phyloP scores from a whole-genome alignment of 345 rosid species.

The Fremontodendron californicum region DNA sequence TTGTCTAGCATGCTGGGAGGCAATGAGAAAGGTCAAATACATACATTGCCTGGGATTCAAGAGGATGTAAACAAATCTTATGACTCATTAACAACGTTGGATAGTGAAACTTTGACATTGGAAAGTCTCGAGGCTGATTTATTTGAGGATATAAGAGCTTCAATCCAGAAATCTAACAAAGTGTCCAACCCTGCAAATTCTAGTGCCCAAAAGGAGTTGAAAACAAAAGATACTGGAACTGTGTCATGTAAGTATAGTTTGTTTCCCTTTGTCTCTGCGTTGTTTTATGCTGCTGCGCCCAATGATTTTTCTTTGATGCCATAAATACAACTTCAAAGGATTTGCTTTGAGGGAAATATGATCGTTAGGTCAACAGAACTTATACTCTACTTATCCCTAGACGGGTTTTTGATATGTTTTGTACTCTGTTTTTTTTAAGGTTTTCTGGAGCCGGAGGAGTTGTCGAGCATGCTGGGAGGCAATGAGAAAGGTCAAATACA shows the following conservation, averaged over 20 bases:
- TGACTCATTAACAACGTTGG: slow-evolving; percentile 72
- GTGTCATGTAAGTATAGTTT: slow-evolving; percentile 44
- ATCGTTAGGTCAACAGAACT: neutral
- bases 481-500: slow-evolving; percentile 35
- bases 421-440: slow-evolving; percentile 36
- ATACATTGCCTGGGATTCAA: slow-evolving; percentile 50
- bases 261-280: slow-evolving; percentile 4
- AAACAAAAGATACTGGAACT: slow-evolving; percentile 22
- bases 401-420: neutral
- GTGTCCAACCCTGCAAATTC: slow-evolving; percentile 29
- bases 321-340: neutral
- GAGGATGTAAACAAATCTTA: slow-evolving; percentile 68
- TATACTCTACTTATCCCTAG: neutral
- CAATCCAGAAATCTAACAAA: slow-evolving; percentile 59
- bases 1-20: slow-evolving; percentile 65
- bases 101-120: slow-evolving; percentile 55
- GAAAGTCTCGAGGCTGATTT: slow-evolving; percentile 49
- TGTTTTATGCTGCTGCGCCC: neutral
- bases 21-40: slow-evolving; percentile 35
- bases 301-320: neutral
- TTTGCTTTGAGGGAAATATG: neutral
- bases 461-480: slow-evolving; percentile 66
- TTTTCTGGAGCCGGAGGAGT: slow-evolving; percentile 80
- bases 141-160: slow-evolving; percentile 75
- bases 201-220: slow-evolving; percentile 26